Evolutionary conservation across 495 filamentous ascomycete species (phyloP).

Genomic region (Ascobolus immersus): DNA sequence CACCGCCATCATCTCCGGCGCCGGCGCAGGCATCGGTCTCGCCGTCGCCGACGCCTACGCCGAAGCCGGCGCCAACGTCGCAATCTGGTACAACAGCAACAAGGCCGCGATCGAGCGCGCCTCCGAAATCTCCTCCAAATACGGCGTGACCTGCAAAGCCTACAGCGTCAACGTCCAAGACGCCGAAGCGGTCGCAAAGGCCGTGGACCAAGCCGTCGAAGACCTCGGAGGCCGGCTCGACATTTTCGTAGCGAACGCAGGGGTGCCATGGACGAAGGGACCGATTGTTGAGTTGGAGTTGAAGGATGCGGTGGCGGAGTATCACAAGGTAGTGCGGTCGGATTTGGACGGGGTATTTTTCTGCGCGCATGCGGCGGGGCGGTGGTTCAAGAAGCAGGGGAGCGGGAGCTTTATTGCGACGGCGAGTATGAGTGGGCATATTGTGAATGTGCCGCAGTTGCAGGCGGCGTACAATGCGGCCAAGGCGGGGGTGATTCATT

Average conservation of each 20-base stretch:
- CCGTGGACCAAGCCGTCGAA: constrained; percentile 30
- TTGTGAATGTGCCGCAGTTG: constrained; percentile 68
- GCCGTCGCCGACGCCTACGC: constrained; percentile 50
- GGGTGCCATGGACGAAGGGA: constrained; percentile 48
- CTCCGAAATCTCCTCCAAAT: constrained; percentile 42
- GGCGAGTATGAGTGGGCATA: constrained; percentile 28
- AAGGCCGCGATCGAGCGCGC: constrained; percentile 43
- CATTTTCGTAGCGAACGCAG: constrained; percentile 58
- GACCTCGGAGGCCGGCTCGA: constrained; percentile 56
- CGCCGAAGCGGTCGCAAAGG: constrained; percentile 29
- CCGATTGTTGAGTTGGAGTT: constrained; percentile 37
- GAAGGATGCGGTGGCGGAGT: constrained; percentile 24
- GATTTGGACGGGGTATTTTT: constrained; percentile 67
- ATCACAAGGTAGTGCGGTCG: constrained; percentile 40
- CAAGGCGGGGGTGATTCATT: constrained; percentile 62
- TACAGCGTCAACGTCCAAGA: constrained; percentile 45
- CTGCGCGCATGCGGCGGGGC: constrained; percentile 52
- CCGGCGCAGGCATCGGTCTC: constrained; percentile 58
- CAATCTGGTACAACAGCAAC: constrained; percentile 68
- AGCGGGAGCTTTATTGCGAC: constrained; percentile 15
- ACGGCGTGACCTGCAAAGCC: constrained; percentile 60
- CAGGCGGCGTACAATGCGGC: constrained; percentile 73
- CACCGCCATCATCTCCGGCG: constrained; percentile 64
- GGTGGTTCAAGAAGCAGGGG: constrained; percentile 35
- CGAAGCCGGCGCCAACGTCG: constrained; percentile 69